Evolutionary conservation across 2,329 filamentous ascomycete species (phyloP).

Genomic region (Fusarium albosuccineum): DNA sequence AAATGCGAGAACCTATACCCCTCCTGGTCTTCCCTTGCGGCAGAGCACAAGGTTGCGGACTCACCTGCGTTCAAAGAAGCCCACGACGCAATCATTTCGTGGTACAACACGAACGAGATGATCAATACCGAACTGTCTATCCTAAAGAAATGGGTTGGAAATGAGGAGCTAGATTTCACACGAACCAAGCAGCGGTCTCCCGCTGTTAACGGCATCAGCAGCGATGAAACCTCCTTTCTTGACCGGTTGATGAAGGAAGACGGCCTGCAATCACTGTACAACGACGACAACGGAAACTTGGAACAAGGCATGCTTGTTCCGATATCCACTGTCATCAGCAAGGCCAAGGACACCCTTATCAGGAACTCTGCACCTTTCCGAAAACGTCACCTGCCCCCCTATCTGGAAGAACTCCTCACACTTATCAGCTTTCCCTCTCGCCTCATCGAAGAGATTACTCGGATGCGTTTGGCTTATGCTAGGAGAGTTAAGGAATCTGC

Average conservation of each 20-base stretch:
- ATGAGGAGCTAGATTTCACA: slow-evolving; percentile 92
- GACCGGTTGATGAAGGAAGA: slow-evolving; percentile 97
- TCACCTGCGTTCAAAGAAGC: slow-evolving; percentile 84
- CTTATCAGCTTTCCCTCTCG: slow-evolving; percentile 97
- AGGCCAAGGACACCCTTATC: slow-evolving; percentile 93
- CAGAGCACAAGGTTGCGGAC: slow-evolving; percentile 80
- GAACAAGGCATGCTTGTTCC: slow-evolving; percentile 84
- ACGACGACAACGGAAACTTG: slow-evolving; percentile 66
- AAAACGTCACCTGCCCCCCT: slow-evolving; percentile 91
- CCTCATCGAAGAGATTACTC: slow-evolving; percentile 96
- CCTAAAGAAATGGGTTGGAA: slow-evolving; percentile 95
- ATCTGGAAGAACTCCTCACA: slow-evolving; percentile 95
- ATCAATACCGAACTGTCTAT: slow-evolving; percentile 96
- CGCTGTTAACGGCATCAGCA: slow-evolving; percentile 74
- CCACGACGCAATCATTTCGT: slow-evolving; percentile 90
- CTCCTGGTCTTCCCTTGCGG: slow-evolving; percentile 79
- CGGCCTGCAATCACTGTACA: slow-evolving; percentile 90
- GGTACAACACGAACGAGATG: slow-evolving; percentile 96
- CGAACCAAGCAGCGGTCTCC: slow-evolving; percentile 78
- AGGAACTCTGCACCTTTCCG: slow-evolving; percentile 86
- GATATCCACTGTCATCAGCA: slow-evolving; percentile 88
- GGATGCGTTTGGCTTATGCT: slow-evolving; percentile 89
- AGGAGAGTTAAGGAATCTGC: slow-evolving; percentile 96
- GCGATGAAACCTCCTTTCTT: slow-evolving; percentile 93
- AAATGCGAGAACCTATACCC: slow-evolving; percentile 89